A percentile compares a stretch with the other conserved stretches of the same genome.
phyloP scores from a whole-genome alignment of 176 grass and related monocot species.

The Oryza punctata region DNA sequence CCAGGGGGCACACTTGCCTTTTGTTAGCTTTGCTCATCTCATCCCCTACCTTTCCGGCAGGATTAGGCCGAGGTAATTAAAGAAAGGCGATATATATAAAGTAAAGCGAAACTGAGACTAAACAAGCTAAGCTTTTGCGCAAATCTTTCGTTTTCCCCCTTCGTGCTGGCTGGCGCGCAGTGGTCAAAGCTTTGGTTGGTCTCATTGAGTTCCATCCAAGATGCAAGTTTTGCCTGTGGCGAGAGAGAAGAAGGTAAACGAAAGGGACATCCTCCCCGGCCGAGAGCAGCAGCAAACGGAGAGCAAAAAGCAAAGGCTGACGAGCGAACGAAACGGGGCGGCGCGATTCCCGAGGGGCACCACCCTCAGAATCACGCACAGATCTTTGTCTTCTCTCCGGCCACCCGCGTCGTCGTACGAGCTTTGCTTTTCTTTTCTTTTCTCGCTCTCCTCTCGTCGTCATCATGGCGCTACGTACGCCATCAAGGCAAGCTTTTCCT shows the following conservation, averaged over 20 bases:
- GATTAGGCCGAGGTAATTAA: constrained; percentile 28
- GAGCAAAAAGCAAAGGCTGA: too few relatives aligned
- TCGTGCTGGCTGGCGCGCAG: neutral
- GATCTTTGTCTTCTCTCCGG: constrained; percentile 60
- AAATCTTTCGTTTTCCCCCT: constrained; percentile 31
- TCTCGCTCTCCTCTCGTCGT: neutral
- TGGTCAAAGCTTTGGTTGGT: constrained; percentile 37
- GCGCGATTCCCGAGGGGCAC: constrained; percentile 36
- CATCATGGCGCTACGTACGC: constrained; percentile 51
- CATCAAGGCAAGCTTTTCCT: constrained; percentile 50
- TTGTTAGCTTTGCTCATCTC: neutral
- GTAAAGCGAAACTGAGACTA: constrained; percentile 14
- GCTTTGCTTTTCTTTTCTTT: neutral
- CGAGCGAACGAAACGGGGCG: too few relatives aligned
- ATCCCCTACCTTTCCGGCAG: constrained; percentile 23
- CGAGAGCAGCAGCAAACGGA: neutral
- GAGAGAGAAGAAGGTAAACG: constrained; percentile 5
- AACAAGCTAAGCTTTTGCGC: constrained; percentile 9
- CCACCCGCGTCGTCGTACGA: constrained; percentile 29
- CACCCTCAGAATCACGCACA: constrained; percentile 51
- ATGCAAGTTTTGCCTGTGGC: constrained; percentile 1
- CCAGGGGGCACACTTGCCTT: neutral
- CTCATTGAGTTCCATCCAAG: constrained; percentile 7
- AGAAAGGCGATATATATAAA: neutral
- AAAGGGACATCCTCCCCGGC: neutral